These are phyloP conservation scores for Fusarium ambrosium DNA, from an alignment of 2,329 filamentous ascomycete genomes.

Conservation along the genomic window DNA sequence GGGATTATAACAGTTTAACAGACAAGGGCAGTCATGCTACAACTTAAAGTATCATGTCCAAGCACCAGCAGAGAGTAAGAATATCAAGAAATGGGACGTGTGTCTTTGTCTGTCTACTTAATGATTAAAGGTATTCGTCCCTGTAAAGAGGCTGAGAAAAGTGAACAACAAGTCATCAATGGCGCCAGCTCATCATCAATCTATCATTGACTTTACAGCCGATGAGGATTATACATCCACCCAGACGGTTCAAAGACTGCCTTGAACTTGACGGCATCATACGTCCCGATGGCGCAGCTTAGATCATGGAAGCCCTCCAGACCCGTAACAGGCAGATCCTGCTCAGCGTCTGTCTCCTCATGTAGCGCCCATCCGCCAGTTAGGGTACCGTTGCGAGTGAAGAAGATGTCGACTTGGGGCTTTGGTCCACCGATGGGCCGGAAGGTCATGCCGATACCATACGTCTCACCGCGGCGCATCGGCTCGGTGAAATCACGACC, in stretches of 20 bases:
- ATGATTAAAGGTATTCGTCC: not conserved
- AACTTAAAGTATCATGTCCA: not conserved
- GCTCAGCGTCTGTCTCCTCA: conserved; percentile 76
- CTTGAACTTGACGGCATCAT: conserved; percentile 77
- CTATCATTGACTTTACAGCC: conserved; percentile 21
- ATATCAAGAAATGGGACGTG: not conserved
- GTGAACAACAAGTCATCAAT: not conserved
- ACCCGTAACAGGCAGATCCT: conserved; percentile 73
- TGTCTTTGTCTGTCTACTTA: conserved; percentile 10
- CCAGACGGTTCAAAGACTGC: conserved; percentile 70
- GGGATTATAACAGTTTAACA: not conserved
- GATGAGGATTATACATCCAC: conserved; percentile 66
- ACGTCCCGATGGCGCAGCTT: conserved; percentile 78
- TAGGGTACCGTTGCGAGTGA: conserved; percentile 75
- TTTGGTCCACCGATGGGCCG: conserved; percentile 48
- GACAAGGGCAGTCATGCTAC: not conserved
- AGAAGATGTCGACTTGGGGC: conserved; percentile 65
- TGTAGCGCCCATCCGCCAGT: conserved; percentile 78
- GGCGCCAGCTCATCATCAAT: not conserved
- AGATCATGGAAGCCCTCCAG: conserved; percentile 80
- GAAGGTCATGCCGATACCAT: conserved; percentile 80
- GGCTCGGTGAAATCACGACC: conserved; percentile 76
- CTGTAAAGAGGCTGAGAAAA: not conserved
- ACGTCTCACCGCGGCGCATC: conserved; percentile 74
- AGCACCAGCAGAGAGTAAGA: not conserved